Base-by-base conservation (phyloP, 2,329 filamentous ascomycete genomes). In the Macrophomina tecta region DNA sequence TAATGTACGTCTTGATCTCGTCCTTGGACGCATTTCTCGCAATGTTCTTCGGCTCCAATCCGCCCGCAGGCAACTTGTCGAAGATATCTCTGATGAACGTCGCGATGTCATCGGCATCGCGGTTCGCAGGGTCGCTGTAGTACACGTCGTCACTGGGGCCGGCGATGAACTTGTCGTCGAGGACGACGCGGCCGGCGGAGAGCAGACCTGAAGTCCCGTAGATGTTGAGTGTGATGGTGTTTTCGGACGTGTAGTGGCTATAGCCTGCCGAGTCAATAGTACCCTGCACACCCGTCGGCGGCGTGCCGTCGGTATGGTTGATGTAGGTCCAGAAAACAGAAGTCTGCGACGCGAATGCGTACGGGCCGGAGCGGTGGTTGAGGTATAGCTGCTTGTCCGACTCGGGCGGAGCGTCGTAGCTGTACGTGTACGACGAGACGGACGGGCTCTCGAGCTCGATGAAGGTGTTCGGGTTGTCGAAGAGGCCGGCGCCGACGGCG, bases 381-480 rank as follows among this genome's bases (percentile, higher is more conserved):
- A 87, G 75, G 72, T 86, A 87, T 2, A 83, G 70, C 6, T 82
- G 75, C 48, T 73, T 71, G 67, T 87, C 85, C 0, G 72, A 70
- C 1, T 78, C 64, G 1, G 77, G 72, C 0, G 84, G 83, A 51
- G 80, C 71, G 46, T 77, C 72, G 74, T 86, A 86, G 61, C 75
- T 78, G 72, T 85, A 81, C 9, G 71, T 75, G 72, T 84, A 86
- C 0, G 84, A 83, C n/a, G 81, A 66, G 56, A 87, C 73, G 2
- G 73, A 69, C 1, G 82, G 77, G 3, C 75, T 75, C 1, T 78
- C 77, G 1, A 86, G 76, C 69, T 83, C 81, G 72, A 86, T 83
- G 68, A 83, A 85, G 1, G 84, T 86, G 68, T 86, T 86, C 5
- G 85, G 84, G 70, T 86, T 87, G 71, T 86, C 84, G 69, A 85